Evolutionary conservation across 768 basidiomycete species (phyloP).

Genomic region (Lactarius hatsudake): DNA sequence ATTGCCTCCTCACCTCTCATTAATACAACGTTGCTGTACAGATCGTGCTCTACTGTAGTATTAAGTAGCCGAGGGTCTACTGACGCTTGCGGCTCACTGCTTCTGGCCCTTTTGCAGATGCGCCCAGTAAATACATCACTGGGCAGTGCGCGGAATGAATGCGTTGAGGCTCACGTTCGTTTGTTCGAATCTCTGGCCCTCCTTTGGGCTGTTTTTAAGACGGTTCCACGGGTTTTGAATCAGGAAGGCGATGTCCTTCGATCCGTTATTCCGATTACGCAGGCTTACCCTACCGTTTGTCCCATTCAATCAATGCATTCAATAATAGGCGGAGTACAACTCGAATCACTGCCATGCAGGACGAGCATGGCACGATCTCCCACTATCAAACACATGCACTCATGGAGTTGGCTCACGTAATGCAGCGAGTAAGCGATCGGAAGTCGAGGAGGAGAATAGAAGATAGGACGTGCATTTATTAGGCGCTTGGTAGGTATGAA

Average conservation of each 20-base stretch:
- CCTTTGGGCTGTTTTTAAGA: background rate
- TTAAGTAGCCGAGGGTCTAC: background rate
- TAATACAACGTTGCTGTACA: background rate
- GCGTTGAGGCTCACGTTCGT: background rate
- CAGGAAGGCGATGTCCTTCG: background rate
- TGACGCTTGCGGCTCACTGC: background rate
- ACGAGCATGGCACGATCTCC: background rate
- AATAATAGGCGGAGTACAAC: background rate
- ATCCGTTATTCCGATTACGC: background rate
- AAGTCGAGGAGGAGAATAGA: background rate
- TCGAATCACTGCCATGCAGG: background rate
- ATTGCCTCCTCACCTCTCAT: background rate
- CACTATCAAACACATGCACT: background rate
- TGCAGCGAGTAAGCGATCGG: background rate
- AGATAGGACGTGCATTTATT: too few species aligned
- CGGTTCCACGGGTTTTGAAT: background rate
- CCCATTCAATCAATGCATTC: background rate
- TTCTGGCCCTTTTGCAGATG: background rate
- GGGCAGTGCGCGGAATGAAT: background rate
- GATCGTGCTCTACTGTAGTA: background rate
- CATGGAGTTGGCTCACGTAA: background rate
- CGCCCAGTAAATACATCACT: background rate
- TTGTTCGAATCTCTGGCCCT: background rate
- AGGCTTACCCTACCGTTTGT: background rate
- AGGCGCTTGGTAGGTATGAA: too few species aligned